Base-by-base conservation (phyloP, 2,329 filamentous ascomycete genomes). In the Hypoxylon sp. region DNA sequence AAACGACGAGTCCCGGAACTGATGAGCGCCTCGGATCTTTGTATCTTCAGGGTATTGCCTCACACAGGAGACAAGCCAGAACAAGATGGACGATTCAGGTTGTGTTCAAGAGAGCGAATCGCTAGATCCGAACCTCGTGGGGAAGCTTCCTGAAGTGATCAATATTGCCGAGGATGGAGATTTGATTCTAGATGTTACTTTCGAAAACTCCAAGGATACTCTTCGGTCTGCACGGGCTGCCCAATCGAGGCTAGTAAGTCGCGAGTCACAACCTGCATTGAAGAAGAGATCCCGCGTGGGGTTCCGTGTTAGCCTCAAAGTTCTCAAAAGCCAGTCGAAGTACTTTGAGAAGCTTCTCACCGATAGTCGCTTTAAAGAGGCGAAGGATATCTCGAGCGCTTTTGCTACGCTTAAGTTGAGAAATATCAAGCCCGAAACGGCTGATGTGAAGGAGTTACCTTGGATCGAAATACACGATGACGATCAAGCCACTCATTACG, bases 281-380 rank as follows among this genome's bases (percentile, higher is more conserved):
- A 82, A 81, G 69, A 75, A 81, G 50, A 79, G 71, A 52, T 73
- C 82, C 30, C 79, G 80, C 21, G 75, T 83, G 34, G 81, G 83
- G 11, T 93, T 90, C 74, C 85, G 91, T 25, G 90, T 92, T 46
- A 83, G 85, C 55, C 80, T 89, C 1, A 80, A 80, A 11, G 80
- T 80, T 0, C 81, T 94, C 34, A 87, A 84, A 77, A 82, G 82
- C 67, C 83, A 87, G 67, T 93, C 91, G 4, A 86, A 86, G 62
- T 94, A 93, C 78, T 94, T 94, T 76, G 84, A 84, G 60, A 88
- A 87, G 62, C 83, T 94, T 14, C 83, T 94, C 2, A 86, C 87
- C 9, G 86, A 90, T 67, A 82, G 82, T 2, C 82, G 87, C 60
- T 92, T 93, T 76, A 81, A 85, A 59, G 90, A 94, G 80, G 86